A percentile compares a stretch with the other conserved stretches of the same genome.
Evolutionary conservation across 495 filamentous ascomycete genomes (phyloP).

Genomic region (Immersiella caudata): DNA sequence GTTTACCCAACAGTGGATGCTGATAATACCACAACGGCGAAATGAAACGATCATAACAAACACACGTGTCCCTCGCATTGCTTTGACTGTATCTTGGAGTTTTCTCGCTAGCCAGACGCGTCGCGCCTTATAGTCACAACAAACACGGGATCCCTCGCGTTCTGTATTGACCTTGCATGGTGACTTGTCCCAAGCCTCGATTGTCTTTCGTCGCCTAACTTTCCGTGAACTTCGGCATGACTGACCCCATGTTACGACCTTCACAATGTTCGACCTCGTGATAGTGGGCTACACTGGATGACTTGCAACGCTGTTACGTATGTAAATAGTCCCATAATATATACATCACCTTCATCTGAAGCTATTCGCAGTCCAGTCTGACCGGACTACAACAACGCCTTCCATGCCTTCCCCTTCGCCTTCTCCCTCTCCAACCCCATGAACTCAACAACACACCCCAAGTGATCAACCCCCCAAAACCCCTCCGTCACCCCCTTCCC

Average conservation of each 20-base stretch:
- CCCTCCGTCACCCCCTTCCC: constrained; percentile 59
- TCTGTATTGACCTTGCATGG: not conserved
- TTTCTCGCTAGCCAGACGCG: not conserved
- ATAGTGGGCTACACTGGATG: too few species aligned
- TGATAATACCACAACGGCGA: constrained; percentile 14
- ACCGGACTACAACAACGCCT: constrained; percentile 53
- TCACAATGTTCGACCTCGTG: not conserved
- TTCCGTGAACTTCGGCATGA: not conserved
- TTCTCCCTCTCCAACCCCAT: constrained; percentile 55
- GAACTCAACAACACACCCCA: constrained; percentile 65
- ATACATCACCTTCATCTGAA: not conserved
- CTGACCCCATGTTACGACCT: not conserved
- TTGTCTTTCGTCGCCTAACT: not conserved
- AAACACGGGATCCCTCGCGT: not conserved
- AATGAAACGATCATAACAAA: constrained; percentile 15
- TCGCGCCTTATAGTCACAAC: not conserved
- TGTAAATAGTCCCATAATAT: not conserved
- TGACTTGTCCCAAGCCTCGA: not conserved
- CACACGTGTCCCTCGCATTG: not conserved
- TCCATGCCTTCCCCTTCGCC: constrained; percentile 42
- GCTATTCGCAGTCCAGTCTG: not conserved
- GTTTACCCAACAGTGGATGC: constrained; percentile 11
- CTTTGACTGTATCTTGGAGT: not conserved
- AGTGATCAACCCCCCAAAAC: constrained; percentile 73
- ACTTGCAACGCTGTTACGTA: not conserved